Base-by-base conservation (phyloP, 208 protist species). In the Leishmania mexicana region DNA sequence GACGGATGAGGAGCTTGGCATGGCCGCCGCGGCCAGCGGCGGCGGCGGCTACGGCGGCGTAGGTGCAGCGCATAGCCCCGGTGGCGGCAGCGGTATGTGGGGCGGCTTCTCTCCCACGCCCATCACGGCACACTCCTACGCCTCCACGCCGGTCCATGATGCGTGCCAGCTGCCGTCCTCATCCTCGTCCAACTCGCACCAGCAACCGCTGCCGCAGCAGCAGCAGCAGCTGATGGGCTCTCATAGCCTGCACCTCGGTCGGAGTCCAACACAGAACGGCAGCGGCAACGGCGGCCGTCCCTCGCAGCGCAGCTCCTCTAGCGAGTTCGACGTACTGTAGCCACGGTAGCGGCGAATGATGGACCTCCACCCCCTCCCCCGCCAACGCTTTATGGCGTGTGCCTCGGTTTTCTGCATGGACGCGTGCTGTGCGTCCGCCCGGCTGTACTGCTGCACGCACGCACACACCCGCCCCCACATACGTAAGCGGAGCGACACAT, bases 241-340 rank as follows among this genome's bases (percentile, higher is more conserved):
- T 11, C 80, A 68, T 60, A 68, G 57, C 4, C 38, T 79, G n/a
- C 68, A 62, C 35, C n/a, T 21, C 45, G 38, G 31, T n/a, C n/a
- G 31, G 17, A 24, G n/a, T 42, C 31, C n/a, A 15, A 31, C 38
- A 24, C 51, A 47, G 13, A 57, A 24, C 51, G 35, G 74, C 53
- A 78, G 57, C 24, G 74, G 54, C 54, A 51, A 71, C 31, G 64
- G 64, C 42, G 49, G 49, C 11, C 31, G 4, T 10, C 45, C 62
- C 58, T 85, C 81, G 60, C 81, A 81, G n/a, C 53, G 38, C 49
- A 85, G 81, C 58, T 85, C 81, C 3, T 77, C 45, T 3, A 85
- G 81, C 60, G 81, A 85, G 58, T 85, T 85, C 57, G 76, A 79
- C 11, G 62, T 81, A 28, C 74, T 81, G 19, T 85, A 64, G 60